phyloP scores from a whole-genome alignment of 192 early-diverging fungal genomes.

The Umbelopsis vinacea region DNA sequence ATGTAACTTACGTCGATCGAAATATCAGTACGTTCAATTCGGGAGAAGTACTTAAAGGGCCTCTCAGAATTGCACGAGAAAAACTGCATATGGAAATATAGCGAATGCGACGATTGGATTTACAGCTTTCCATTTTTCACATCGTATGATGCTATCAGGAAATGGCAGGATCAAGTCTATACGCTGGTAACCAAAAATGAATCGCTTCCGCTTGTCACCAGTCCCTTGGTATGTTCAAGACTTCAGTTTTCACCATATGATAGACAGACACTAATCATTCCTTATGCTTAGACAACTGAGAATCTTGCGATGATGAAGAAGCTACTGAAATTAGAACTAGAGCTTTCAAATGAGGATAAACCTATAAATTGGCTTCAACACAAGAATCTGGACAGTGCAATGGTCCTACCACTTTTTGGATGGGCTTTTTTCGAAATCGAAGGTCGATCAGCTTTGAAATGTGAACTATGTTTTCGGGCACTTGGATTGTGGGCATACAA shows the following conservation, averaged over 20 bases:
- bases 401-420: neutral
- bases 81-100: conserved; percentile 20
- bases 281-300: neutral
- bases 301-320: neutral
- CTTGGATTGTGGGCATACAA: neutral
- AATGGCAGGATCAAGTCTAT: neutral
- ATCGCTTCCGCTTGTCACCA: neutral
- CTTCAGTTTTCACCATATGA: neutral
- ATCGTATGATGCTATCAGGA: conserved; percentile 3
- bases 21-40: neutral
- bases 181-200: neutral
- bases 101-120: conserved; percentile 16
- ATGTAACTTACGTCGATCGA: neutral
- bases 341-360: neutral
- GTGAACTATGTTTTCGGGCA: conserved; percentile 15
- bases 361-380: neutral
- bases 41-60: conserved; percentile 14
- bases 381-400: neutral
- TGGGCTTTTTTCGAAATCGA: neutral
- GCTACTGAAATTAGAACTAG: neutral
- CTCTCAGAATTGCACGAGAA: conserved; percentile 13
- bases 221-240: neutral
- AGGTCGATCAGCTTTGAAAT: neutral
- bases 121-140: conserved; percentile 14
- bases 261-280: neutral